These are phyloP conservation scores for Zasmidium cellare DNA, from an alignment of 2,329 filamentous ascomycete genomes.

Conservation along the genomic window DNA sequence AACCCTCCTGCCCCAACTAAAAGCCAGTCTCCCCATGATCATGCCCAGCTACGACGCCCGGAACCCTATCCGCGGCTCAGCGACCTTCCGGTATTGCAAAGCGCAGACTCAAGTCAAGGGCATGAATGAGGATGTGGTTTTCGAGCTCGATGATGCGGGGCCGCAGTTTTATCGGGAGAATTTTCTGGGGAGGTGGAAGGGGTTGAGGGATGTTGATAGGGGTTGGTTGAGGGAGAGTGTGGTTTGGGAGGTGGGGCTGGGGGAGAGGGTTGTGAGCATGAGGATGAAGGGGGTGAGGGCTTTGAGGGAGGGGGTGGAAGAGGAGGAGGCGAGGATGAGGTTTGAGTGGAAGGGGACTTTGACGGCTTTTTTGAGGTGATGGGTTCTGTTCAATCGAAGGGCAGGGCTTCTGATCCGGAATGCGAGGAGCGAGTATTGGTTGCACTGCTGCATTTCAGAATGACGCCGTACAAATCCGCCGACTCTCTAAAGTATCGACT, in stretches of 20 bases:
- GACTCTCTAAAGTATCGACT: too few species aligned
- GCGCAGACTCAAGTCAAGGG: neutral
- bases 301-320: neutral
- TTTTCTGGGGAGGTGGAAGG: constrained; percentile 12
- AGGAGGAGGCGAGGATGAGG: constrained; percentile 6
- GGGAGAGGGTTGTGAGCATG: neutral
- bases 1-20: constrained; percentile 5
- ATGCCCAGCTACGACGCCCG: constrained; percentile 18
- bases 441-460: too few species aligned
- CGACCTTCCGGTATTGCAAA: constrained; percentile 5
- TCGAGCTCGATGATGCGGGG: constrained; percentile 4
- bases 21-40: constrained; percentile 13
- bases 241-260: constrained; percentile 1
- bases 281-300: constrained; percentile 1
- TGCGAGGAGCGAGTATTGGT: too few species aligned
- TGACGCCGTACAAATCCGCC: too few species aligned
- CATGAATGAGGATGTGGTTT: neutral
- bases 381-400: neutral
- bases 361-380: constrained; percentile 7
- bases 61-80: constrained; percentile 12
- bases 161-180: constrained; percentile 1
- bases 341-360: constrained; percentile 9
- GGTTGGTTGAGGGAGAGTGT: neutral
- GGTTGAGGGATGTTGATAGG: constrained; percentile 1
- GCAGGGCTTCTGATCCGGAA: too few species aligned